A percentile compares a stretch with the other conserved stretches of the same genome.
These are phyloP conservation scores for Phaeosphaeriaceae sp. DNA, from an alignment of 2,329 filamentous ascomycete species.

Conservation along the genomic window DNA sequence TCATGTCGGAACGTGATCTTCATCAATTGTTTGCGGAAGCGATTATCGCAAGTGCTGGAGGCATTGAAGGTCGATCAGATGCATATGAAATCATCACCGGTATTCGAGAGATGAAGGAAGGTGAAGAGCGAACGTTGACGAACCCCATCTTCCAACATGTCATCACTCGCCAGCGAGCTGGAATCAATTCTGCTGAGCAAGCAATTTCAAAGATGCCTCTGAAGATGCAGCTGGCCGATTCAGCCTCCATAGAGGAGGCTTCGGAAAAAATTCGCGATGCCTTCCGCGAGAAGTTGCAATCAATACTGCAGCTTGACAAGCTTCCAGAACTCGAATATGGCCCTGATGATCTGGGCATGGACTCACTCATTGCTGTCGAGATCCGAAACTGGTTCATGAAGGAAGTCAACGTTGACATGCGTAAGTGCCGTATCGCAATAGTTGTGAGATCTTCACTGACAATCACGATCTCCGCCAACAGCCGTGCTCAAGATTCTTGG, in stretches of 20 bases:
- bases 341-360: slow-evolving; percentile 45
- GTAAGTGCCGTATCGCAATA: too few species aligned
- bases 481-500: slow-evolving; percentile 56
- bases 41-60: slow-evolving; percentile 9
- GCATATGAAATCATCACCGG: neutral
- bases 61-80: neutral
- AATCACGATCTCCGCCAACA: too few species aligned
- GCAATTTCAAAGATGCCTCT: neutral
- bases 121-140: neutral
- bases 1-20: slow-evolving; percentile 23
- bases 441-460: too few species aligned
- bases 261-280: neutral
- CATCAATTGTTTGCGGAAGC: slow-evolving; percentile 24
- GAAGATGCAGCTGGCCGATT: neutral
- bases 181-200: too few species aligned
- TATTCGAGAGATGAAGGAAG: neutral
- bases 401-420: slow-evolving; percentile 54
- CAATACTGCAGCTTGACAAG: neutral
- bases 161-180: too few species aligned
- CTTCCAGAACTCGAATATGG: neutral
- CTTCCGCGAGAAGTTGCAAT: neutral
- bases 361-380: slow-evolving; percentile 52
- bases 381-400: slow-evolving; percentile 59
- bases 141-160: neutral
- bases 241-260: neutral